Evolutionary conservation across 208 protist species (phyloP).

Genomic region (Herpetomonas tarakana): DNA sequence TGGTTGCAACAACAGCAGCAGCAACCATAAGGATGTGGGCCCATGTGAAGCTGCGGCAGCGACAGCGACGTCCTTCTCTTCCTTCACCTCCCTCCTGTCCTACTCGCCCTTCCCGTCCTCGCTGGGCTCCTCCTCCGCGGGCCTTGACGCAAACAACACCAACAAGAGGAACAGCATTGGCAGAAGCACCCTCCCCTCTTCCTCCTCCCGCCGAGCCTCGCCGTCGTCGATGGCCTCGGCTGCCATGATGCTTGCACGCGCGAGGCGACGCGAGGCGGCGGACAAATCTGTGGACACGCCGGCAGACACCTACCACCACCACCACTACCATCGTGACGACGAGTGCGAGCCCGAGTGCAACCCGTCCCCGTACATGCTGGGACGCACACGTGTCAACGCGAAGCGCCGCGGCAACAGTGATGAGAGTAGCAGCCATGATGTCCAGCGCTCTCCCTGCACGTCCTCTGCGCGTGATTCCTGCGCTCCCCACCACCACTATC

Average conservation of each 20-base stretch:
- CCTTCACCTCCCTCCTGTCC: slow-evolving; percentile 15
- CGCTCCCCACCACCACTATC: too few relatives aligned
- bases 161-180: neutral
- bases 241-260: slow-evolving; percentile 16
- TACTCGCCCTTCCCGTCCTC: neutral
- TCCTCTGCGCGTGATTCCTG: too few relatives aligned
- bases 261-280: slow-evolving; percentile 6
- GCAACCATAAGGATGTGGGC: too few relatives aligned
- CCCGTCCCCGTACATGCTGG: slow-evolving; percentile 3
- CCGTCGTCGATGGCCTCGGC: slow-evolving; percentile 16
- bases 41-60: too few relatives aligned
- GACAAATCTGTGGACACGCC: neutral
- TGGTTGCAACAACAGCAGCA: neutral
- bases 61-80: neutral
- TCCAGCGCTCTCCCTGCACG: too few relatives aligned
- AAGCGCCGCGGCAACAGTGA: too few relatives aligned
- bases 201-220: slow-evolving; percentile 6
- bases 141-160: neutral
- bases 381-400: too few relatives aligned
- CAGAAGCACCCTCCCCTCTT: too few relatives aligned
- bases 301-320: too few relatives aligned
- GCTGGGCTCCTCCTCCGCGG: neutral
- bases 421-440: too few relatives aligned
- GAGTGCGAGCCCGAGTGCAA: slow-evolving; percentile 5
- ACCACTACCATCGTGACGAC: too few relatives aligned